Percentiles rank a stretch among this genome's conserved stretches.
Conservation (phyloP, 2,329 filamentous ascomycete genomes). For the Helotiales sp. region DNA sequence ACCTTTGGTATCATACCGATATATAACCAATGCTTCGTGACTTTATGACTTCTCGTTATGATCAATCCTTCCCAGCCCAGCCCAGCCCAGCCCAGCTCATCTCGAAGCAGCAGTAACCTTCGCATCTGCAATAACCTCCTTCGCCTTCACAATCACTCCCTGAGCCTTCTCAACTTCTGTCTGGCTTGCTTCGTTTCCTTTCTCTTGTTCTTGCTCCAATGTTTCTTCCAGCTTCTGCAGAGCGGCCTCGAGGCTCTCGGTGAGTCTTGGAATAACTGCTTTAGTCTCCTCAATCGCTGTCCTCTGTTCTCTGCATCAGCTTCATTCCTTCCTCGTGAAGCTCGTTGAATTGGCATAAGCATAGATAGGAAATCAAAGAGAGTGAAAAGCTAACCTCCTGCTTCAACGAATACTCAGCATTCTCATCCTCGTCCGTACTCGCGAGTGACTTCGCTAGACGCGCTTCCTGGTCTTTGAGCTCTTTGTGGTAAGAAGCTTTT, state of each 20-base stretch:
- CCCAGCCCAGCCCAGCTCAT: neutral
- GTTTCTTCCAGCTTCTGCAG: conserved; percentile 73
- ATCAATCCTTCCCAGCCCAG: neutral
- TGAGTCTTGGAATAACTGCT: conserved; percentile 73
- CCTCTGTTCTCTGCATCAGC: conserved; percentile 24
- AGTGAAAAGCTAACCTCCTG: conserved; percentile 68
- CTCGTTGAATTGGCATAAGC: neutral
- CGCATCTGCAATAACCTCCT: conserved; percentile 30
- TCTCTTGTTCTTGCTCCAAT: conserved; percentile 51
- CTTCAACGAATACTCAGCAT: conserved; percentile 75
- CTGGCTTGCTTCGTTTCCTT: conserved; percentile 44
- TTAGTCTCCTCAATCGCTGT: conserved; percentile 81
- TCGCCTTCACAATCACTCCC: conserved; percentile 46
- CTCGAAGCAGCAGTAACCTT: neutral
- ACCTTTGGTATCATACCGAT: conserved; percentile 15
- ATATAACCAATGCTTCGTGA: neutral
- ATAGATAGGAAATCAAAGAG: neutral
- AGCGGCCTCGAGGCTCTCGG: conserved; percentile 69
- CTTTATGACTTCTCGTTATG: neutral
- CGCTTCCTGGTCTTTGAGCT: conserved; percentile 72
- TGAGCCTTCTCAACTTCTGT: conserved; percentile 55
- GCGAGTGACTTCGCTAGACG: conserved; percentile 61
- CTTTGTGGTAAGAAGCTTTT: conserved; percentile 85
- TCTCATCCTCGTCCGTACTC: conserved; percentile 59
- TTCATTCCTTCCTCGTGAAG: neutral